A percentile compares a stretch with the other conserved stretches of the same genome.
Conservation (phyloP, 2,329 filamentous ascomycete genomes). For the Cladophialophora carrionii region DNA sequence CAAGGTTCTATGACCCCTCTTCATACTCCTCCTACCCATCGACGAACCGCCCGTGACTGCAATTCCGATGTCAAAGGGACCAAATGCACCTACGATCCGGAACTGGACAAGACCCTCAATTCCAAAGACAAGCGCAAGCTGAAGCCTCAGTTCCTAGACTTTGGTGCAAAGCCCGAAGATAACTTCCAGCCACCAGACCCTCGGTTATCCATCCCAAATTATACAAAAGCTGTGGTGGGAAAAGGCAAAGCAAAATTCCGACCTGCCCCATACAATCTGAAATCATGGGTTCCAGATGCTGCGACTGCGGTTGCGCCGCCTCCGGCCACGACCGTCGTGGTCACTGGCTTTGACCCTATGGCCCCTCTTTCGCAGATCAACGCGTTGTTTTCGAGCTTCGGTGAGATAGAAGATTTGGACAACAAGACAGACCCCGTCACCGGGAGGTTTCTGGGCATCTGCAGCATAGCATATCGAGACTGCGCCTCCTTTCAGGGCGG, state of each 20-base stretch:
- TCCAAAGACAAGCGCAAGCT: constrained; percentile 58
- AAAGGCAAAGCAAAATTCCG: constrained; percentile 72
- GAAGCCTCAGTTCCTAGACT: constrained; percentile 57
- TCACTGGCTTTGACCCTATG: constrained; percentile 89
- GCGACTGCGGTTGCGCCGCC: constrained; percentile 79
- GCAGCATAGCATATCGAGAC: constrained; percentile 86
- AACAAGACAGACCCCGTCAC: constrained; percentile 96
- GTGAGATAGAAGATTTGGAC: constrained; percentile 85
- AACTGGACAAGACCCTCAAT: constrained; percentile 61
- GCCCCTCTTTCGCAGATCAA: constrained; percentile 64
- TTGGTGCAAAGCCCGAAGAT: constrained; percentile 67
- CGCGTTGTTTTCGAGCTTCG: constrained; percentile 76
- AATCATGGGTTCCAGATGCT: constrained; percentile 78
- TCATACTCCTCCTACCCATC: constrained; percentile 49
- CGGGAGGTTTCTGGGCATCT: constrained; percentile 91
- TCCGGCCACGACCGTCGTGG: constrained; percentile 85
- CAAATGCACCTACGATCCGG: constrained; percentile 66
- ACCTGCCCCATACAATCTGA: constrained; percentile 75
- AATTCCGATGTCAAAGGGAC: constrained; percentile 60
- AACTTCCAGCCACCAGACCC: constrained; percentile 80
- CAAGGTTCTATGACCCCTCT: constrained; percentile 48
- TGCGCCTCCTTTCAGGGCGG: constrained; percentile 57
- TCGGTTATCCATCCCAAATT: constrained; percentile 69
- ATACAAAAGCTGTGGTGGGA: constrained; percentile 63
- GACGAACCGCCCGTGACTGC: constrained; percentile 55